Evolutionary conservation across 2,329 filamentous ascomycete species (phyloP).

Genomic region (Coniochaeta sp.): DNA sequence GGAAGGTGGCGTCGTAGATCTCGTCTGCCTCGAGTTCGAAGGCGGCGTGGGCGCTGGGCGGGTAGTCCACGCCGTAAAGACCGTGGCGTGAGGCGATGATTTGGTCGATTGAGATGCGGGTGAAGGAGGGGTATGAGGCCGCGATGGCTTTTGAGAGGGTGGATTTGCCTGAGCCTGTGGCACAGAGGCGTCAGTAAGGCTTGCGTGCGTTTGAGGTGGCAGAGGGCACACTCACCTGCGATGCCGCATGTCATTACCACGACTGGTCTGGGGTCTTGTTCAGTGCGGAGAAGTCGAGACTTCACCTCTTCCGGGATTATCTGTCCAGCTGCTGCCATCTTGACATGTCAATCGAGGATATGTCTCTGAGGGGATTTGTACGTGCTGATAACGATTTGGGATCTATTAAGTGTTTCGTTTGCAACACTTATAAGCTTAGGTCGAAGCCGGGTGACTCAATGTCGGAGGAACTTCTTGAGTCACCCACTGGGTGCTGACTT

Average conservation of each 20-base stretch:
- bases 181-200: neutral
- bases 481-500: too few species aligned
- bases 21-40: slow-evolving; percentile 19
- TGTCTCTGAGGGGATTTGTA: too few species aligned
- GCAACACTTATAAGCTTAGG: too few species aligned
- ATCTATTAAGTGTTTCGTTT: too few species aligned
- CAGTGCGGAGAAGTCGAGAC: neutral
- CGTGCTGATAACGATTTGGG: too few species aligned
- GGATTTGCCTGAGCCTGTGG: slow-evolving; percentile 20
- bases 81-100: slow-evolving; percentile 18
- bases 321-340: neutral
- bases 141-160: slow-evolving; percentile 20
- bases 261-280: slow-evolving; percentile 14
- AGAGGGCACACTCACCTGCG: slow-evolving; percentile 13
- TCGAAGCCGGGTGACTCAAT: too few species aligned
- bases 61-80: slow-evolving; percentile 20
- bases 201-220: neutral
- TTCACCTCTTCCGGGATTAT: neutral
- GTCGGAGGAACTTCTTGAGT: too few species aligned
- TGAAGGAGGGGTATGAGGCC: slow-evolving; percentile 14
- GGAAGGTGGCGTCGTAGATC: slow-evolving; percentile 16
- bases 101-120: slow-evolving; percentile 18
- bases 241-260: slow-evolving; percentile 24
- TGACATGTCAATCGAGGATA: too few species aligned
- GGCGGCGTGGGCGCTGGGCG: slow-evolving; percentile 11